Conservation (phyloP, 2,329 filamentous ascomycete species). For the Monilinia aucupariae region DNA sequence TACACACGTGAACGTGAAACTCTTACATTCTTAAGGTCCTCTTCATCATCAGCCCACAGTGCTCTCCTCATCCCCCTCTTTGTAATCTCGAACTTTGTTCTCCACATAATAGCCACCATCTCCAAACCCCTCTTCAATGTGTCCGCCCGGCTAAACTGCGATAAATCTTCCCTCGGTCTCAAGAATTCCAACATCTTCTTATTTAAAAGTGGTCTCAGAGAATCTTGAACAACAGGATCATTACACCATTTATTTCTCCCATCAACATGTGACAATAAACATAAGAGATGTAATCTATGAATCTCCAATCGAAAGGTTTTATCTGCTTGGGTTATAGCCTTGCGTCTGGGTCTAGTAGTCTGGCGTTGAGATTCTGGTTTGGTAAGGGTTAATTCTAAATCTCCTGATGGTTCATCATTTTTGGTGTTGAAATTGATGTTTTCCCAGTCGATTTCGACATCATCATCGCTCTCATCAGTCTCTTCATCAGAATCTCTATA, state of each 20-base stretch:
- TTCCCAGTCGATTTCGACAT: constrained; percentile 55
- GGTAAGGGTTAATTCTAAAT: constrained; percentile 36
- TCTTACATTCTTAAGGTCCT: constrained; percentile 54
- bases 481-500: constrained; percentile 48
- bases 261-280: constrained; percentile 71
- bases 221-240: constrained; percentile 59
- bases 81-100: constrained; percentile 62
- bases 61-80: constrained; percentile 64
- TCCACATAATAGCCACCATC: constrained; percentile 62
- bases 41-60: constrained; percentile 67
- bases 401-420: constrained; percentile 29
- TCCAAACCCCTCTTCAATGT: constrained; percentile 76
- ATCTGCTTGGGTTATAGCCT: constrained; percentile 50
- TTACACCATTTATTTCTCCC: constrained; percentile 88
- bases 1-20: not conserved
- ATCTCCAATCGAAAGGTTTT: constrained; percentile 58
- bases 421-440: constrained; percentile 45
- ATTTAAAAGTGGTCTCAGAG: constrained; percentile 59
- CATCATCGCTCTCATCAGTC: constrained; percentile 46
- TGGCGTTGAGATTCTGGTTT: constrained; percentile 22
- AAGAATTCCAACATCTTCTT: constrained; percentile 62
- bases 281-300: constrained; percentile 84
- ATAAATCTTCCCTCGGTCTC: constrained; percentile 59
- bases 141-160: constrained; percentile 70
- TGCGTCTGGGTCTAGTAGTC: constrained; percentile 34